A percentile compares a stretch with the other conserved stretches of the same genome.
Conservation (phyloP, 495 filamentous ascomycete species). For the Penicillium angulare region DNA sequence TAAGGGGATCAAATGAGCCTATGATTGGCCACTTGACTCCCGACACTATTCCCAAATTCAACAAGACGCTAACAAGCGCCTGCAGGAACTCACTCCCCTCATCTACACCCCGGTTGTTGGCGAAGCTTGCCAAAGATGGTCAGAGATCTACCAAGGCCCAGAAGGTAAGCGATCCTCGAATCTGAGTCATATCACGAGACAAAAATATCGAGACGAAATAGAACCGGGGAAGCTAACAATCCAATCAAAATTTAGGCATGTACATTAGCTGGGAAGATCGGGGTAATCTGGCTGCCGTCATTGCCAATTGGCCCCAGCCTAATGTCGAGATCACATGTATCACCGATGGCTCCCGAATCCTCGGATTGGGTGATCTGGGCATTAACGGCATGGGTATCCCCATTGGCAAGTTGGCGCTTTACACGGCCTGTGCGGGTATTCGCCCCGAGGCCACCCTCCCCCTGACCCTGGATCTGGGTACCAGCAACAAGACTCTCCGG, state of each 20-base stretch:
- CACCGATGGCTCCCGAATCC: constrained; percentile 94
- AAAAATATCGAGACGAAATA: constrained; percentile 17
- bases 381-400: constrained; percentile 98
- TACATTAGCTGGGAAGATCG: constrained; percentile 91
- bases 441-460: constrained; percentile 88
- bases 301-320: constrained; percentile 84
- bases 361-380: constrained; percentile 93
- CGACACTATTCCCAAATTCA: background rate
- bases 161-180: constrained; percentile 58
- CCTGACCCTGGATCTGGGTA: constrained; percentile 88
- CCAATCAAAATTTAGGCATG: constrained; percentile 51
- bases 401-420: constrained; percentile 90
- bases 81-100: constrained; percentile 79
- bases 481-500: constrained; percentile 81
- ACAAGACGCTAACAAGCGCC: background rate
- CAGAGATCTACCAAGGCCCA: constrained; percentile 90
- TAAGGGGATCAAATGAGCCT: no score
- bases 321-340: constrained; percentile 95
- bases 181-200: constrained; percentile 2
- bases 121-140: constrained; percentile 94
- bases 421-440: constrained; percentile 96
- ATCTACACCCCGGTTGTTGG: constrained; percentile 98
- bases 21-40: no score
- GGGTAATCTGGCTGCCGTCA: constrained; percentile 76
- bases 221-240: constrained; percentile 29